Conservation (phyloP, 805 yeast species). For the Saccharomycopsis fibuligera region DNA sequence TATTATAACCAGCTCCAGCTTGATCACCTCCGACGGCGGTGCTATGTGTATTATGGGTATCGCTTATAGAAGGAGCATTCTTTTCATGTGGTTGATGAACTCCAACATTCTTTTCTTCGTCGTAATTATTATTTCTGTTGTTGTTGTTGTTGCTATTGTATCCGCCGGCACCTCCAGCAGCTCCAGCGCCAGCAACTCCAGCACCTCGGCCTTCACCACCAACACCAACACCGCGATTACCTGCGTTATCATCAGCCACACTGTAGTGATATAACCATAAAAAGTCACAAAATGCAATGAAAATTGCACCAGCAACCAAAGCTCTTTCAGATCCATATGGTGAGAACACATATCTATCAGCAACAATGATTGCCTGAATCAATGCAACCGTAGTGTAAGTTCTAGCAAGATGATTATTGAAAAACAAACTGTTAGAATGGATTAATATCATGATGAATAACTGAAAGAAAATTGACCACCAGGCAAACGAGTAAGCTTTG, state of each 20-base stretch:
- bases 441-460: background rate
- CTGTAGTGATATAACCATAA: background rate
- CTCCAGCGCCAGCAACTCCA: background rate
- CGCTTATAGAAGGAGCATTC: background rate
- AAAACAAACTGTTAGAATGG: background rate
- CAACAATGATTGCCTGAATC: slow-evolving; percentile 2
- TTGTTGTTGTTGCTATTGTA: background rate
- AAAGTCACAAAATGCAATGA: slow-evolving; percentile 1
- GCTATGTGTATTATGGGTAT: background rate
- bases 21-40: background rate
- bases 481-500: slow-evolving; percentile 1
- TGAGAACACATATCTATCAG: slow-evolving; percentile 3
- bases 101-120: background rate
- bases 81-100: background rate
- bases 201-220: background rate
- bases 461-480: slow-evolving; percentile 6
- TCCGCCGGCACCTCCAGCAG: background rate
- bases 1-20: no score
- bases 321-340: background rate
- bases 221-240: background rate
- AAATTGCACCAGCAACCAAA: slow-evolving; percentile 1
- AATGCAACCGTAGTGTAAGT: slow-evolving; percentile 2
- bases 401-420: background rate
- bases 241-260: background rate
- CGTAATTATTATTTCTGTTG: background rate